Conservation (phyloP, 805 yeast species). For the Zygotorulaspora chibaensis region DNA sequence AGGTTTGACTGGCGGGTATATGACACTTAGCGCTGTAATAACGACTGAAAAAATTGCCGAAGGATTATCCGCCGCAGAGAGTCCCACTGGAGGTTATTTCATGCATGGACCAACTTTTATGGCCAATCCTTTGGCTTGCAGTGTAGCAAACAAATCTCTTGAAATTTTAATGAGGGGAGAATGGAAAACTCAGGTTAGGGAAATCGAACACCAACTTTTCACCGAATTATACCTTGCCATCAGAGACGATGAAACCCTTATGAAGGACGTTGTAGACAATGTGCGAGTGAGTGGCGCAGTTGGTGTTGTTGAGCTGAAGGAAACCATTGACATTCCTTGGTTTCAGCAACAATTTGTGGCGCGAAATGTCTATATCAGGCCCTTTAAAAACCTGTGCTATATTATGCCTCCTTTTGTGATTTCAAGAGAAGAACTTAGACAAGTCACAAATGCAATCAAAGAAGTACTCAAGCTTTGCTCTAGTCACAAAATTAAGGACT, state of each 20-base stretch:
- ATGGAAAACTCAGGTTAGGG: conserved; percentile 21
- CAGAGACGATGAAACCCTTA: conserved; percentile 5
- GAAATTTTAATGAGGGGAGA: conserved; percentile 23
- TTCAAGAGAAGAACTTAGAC: conserved; percentile 13
- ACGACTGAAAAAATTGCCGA: conserved; percentile 18
- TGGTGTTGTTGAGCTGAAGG: conserved; percentile 23
- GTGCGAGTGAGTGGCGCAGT: conserved; percentile 25
- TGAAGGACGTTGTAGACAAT: conserved; percentile 13
- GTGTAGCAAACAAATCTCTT: conserved; percentile 23
- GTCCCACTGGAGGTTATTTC: conserved; percentile 24
- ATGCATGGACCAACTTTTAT: conserved; percentile 34
- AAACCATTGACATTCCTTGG: conserved; percentile 20
- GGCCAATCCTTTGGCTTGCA: conserved; percentile 31
- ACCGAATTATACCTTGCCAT: conserved; percentile 14
- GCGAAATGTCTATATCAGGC: conserved; percentile 25
- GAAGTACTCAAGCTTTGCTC: conserved; percentile 3
- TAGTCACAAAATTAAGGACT: neutral
- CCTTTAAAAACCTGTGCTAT: conserved; percentile 24
- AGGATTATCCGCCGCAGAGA: conserved; percentile 16
- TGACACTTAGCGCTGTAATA: conserved; percentile 27
- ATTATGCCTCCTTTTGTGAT: conserved; percentile 31
- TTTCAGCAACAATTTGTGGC: conserved; percentile 19
- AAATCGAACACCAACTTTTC: conserved; percentile 20
- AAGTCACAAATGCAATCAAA: conserved; percentile 5
- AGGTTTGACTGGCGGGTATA: conserved; percentile 29